Evolutionary conservation across 495 filamentous ascomycete species (phyloP), one percentile per base, ranked within the genome.

Genomic region (Penicillium coprophilum): DNA sequence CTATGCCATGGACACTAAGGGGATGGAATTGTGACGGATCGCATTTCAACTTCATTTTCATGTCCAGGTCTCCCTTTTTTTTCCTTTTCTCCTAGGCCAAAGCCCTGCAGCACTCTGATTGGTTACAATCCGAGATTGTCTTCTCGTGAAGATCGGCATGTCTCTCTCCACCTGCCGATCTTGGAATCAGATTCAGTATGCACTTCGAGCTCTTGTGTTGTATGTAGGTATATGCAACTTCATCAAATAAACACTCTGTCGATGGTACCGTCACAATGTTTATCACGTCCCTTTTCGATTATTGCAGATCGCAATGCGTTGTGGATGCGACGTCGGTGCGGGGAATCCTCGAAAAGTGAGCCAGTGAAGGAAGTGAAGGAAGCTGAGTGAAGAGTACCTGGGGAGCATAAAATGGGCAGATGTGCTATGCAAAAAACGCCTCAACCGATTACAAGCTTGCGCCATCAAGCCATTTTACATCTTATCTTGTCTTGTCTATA

Each of bases 181-280:
- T n/a, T n/a, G 6, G 13, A 36, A 36, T 36, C 32, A 36, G 13
- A 11, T 4, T 17, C 39, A 20, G 17, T 20, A 20, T 21, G 8
- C 17, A 20, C 17, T 43, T 23, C 12, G 32, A 36, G 32, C 39
- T 43, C 10, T 43, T 21, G 3, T 11, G 12, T 11, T 23, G 28
- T 47, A 31, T 53, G 6, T 7, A 38, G 24, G 23, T 53, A 13
- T 43, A 43, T 23, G 36, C 15, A 12, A 31, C 27, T 50, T 39
- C 15, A 44, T 40, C 40, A 27, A 36, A 19, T n/a, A n/a, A 17
- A 24, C 49, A 52, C 53, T 57, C 30, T 55, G 10, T 53, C n/a
- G 3, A 67, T 67, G 43, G 28, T 46, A 65, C 61, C 50, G 64
- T 67, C 46, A 34, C 54, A 67, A 2, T 47, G 19, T 34, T 43